Evolutionary conservation across 148 eudicot species (phyloP), one percentile per base, ranked within the genome.

Genomic region (Euryodendron excelsum): DNA sequence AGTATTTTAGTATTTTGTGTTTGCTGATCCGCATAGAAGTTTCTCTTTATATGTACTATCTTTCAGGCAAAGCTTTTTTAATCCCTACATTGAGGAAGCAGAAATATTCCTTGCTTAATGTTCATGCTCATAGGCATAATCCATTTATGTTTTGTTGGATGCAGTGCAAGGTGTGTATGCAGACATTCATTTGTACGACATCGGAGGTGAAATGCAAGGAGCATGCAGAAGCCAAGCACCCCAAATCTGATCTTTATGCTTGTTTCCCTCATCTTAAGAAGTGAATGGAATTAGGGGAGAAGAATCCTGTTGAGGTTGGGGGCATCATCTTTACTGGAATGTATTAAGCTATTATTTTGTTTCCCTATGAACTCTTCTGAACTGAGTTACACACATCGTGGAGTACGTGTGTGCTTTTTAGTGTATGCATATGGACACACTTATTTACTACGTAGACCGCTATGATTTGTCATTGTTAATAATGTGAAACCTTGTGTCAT

Each of bases 111-210:
- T 52, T 0, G 3, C 15, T 52, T 14, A 17, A 52, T 52, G 56
- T 14, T 52, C n/a, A 3, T 55, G 60, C 60, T 55, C n/a, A 55
- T 55, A 55, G 60, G 78, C 3, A 36, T 9, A 67, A 67, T 31
- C 45, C 15, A 45, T 62, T 75, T 36, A 23, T 36, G 74, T 36
- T 76, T 50, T 67, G 52, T 48, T 77, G 65, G 48, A 53, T 89
- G 93, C 91, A 94, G 98, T 94, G 98, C 89, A 94, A 94, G 89
- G 92, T 90, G 27, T 94, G 98, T 81, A 90, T 94, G 98, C 98
- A 94, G 86, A 94, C 98, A 27, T 93, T 93, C 79, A 91, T 93
- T 0, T 91, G 96, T 90, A 91, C 98, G 14, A 93, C 98, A 15
- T 83, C 98, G 9, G 98, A 91, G 89, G 96, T 89, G 82, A 92